Base-by-base conservation (phyloP, 345 rosid species). In the Excoecaria cochinchinensis region DNA sequence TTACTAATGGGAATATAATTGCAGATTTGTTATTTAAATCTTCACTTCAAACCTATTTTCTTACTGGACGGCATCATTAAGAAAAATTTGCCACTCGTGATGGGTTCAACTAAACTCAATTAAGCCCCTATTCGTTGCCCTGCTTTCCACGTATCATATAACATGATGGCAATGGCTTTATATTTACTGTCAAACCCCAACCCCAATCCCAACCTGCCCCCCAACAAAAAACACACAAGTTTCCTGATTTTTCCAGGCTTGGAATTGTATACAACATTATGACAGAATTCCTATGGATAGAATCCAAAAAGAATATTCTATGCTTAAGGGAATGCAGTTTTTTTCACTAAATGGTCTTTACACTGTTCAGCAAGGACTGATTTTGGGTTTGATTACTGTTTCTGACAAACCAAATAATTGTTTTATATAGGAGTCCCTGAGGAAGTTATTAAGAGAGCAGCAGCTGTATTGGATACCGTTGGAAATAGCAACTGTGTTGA, bases 371-470 rank as follows among this genome's bases (percentile, higher is more conserved):
- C 3, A 4, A 0, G 7, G 13, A 47, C 36, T 67, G 56, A 47
- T 21, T 14, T 62, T 62, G 67, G 13, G 4, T 40, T 40, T 38
- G 14, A 31, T 50, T 57, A 21, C 50, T 50, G 10, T 2, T 71
- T 74, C 36, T 73, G 42, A 67, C 67, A 62, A 56, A 70, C 39
- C 38, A 17, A 61, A 25, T 53, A 19, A 55, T 51, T 68, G 3
- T 77, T 44, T 53, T 64, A 39, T 82, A 68, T 60, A 95, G 98
- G 99, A 70, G 85, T 95, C 19, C 97, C 96, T 3, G 90, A 84
- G 80, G 94, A 92, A 81, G 89, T 92, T 25, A 87, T 92, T 75
- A 85, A 84, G 79, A 90, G 99, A 85, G 97, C 97, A 75, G 89
- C 92, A 38, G 56, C 44, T 40, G 74, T 95, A 74, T 73, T 92